These are phyloP conservation scores for Blastobotrys ciferrii DNA, from an alignment of 1,139 yeast genomes.

Conservation along the genomic window DNA sequence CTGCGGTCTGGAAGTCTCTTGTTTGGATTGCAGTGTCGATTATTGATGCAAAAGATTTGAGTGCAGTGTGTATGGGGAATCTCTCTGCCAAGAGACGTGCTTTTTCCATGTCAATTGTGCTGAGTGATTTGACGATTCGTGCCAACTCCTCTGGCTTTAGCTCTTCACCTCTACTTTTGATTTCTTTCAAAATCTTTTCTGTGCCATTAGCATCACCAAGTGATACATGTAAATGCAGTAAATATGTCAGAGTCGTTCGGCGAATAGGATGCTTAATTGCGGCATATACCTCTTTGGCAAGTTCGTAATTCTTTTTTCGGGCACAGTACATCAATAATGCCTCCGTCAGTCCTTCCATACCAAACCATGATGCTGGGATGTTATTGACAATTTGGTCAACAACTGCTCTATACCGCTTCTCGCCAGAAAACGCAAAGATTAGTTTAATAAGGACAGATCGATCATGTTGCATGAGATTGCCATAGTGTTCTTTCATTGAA, in stretches of 20 bases:
- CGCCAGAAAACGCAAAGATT: conserved; percentile 27
- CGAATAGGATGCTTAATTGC: conserved; percentile 27
- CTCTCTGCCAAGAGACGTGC: conserved; percentile 18
- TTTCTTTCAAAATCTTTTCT: conserved; percentile 40
- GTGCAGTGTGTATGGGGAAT: conserved; percentile 9
- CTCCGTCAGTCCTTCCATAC: conserved; percentile 28
- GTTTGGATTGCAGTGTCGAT: conserved; percentile 15
- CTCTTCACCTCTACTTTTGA: conserved; percentile 22
- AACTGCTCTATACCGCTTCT: conserved; percentile 17
- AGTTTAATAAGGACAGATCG: conserved; percentile 21
- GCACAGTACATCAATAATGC: conserved; percentile 29
- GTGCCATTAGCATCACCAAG: conserved; percentile 44
- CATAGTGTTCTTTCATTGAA: conserved; percentile 14
- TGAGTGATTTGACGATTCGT: conserved; percentile 22
- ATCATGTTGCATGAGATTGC: conserved; percentile 17
- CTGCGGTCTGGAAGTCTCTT: conserved; percentile 8
- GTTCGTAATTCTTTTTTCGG: conserved; percentile 22
- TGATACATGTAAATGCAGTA: conserved; percentile 42
- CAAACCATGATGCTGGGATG: conserved; percentile 29
- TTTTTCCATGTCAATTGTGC: conserved; percentile 19
- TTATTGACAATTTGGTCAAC: conserved; percentile 28
- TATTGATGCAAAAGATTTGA: conserved; percentile 17
- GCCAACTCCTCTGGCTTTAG: conserved; percentile 26
- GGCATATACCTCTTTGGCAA: conserved; percentile 26
- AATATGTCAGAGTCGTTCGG: conserved; percentile 35